phyloP scores from a whole-genome alignment of 306 rosid species.

The Gynostemma pentaphyllum region DNA sequence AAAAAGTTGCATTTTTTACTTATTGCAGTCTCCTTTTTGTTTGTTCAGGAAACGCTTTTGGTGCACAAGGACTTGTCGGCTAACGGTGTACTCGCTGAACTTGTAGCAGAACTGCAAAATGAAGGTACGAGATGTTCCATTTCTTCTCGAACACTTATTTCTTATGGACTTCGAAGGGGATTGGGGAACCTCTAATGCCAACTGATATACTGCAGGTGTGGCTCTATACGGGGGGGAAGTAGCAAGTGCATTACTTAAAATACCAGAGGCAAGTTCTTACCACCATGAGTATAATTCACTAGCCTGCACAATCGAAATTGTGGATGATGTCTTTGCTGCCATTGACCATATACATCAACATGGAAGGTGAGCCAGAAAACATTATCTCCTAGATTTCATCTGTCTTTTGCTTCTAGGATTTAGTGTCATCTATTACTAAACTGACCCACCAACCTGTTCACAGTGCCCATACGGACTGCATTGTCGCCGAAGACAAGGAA shows the following conservation, averaged over 20 bases:
- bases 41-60: slow-evolving; percentile 70
- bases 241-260: slow-evolving; percentile 42
- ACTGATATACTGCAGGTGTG: slow-evolving; percentile 43
- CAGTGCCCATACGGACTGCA: slow-evolving; percentile 80
- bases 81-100: slow-evolving; percentile 37
- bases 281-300: slow-evolving; percentile 67
- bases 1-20: background rate
- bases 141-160: background rate
- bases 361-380: slow-evolving; percentile 46
- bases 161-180: background rate
- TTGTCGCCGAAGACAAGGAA: slow-evolving; percentile 54
- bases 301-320: slow-evolving; percentile 77
- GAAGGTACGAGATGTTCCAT: slow-evolving; percentile 39
- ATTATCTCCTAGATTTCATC: background rate
- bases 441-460: slow-evolving; percentile 1
- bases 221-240: slow-evolving; percentile 60
- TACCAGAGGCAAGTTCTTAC: slow-evolving; percentile 36
- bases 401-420: slow-evolving; percentile 3
- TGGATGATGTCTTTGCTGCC: slow-evolving; percentile 65
- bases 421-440: background rate
- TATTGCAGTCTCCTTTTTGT: slow-evolving; percentile 9
- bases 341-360: slow-evolving; percentile 57
- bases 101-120: slow-evolving; percentile 41
- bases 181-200: background rate
- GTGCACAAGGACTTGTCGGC: slow-evolving; percentile 57